phyloP scores from a whole-genome alignment of 139 green algal genomes.

The Astrephomene gubernaculifera region DNA sequence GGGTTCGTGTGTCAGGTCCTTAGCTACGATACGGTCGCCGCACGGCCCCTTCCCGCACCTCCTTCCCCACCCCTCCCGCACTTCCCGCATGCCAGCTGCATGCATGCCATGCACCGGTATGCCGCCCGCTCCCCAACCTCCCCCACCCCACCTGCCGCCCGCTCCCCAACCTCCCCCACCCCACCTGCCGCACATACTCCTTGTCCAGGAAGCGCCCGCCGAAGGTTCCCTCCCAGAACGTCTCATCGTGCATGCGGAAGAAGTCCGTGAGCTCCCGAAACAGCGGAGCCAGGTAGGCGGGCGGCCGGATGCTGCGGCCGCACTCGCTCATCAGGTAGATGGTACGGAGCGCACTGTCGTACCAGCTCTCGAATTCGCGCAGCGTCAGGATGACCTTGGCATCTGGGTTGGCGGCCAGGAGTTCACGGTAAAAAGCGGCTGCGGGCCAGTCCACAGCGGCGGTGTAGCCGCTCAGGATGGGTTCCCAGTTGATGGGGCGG shows the following conservation, averaged over 20 bases:
- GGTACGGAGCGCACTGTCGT: background rate
- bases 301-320: background rate
- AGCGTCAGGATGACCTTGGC: background rate
- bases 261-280: background rate
- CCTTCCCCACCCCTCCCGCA: background rate
- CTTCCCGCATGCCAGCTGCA: background rate
- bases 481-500: background rate
- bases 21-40: background rate
- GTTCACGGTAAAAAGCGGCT: background rate
- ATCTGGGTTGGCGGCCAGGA: background rate
- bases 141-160: background rate
- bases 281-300: background rate
- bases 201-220: background rate
- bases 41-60: background rate
- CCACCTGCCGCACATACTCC: background rate
- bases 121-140: background rate
- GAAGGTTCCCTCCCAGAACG: background rate
- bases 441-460: constrained; percentile 28
- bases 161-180: background rate
- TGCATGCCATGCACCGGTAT: background rate
- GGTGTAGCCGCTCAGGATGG: background rate
- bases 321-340: background rate
- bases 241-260: background rate
- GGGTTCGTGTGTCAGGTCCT: background rate
- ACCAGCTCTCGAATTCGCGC: constrained; percentile 7